phyloP scores from a whole-genome alignment of 1,284 basidiomycete species.

The Microstroma glucosiphilum region DNA sequence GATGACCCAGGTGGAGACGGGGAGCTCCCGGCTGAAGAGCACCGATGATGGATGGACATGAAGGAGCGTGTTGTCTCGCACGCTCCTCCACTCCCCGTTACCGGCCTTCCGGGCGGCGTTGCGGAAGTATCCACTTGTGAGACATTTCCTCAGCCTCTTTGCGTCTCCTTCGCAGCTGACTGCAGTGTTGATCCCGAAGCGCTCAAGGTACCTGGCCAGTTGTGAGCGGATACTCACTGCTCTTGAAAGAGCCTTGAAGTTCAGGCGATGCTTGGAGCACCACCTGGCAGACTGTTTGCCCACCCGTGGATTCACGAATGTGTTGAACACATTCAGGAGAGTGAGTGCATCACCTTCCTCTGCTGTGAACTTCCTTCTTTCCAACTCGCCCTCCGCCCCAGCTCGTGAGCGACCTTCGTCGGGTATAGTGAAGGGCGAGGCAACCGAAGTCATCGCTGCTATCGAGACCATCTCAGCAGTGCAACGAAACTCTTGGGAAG shows the following conservation, averaged over 20 bases:
- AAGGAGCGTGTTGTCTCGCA: constrained; percentile 60
- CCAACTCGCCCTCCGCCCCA: constrained; percentile 77
- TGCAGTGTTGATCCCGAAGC: constrained; percentile 68
- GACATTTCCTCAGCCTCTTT: constrained; percentile 69
- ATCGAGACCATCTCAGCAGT: constrained; percentile 91
- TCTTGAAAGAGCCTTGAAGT: constrained; percentile 83
- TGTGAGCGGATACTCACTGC: constrained; percentile 87
- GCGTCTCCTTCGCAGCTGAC: constrained; percentile 68
- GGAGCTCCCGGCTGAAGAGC: constrained; percentile 83
- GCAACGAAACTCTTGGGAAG: constrained; percentile 73
- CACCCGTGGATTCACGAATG: constrained; percentile 65
- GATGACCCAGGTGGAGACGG: constrained; percentile 69
- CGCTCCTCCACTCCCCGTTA: constrained; percentile 80
- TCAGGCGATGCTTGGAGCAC: constrained; percentile 86
- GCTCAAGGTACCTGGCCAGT: constrained; percentile 81
- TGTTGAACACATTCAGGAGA: constrained; percentile 86
- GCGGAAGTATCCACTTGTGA: constrained; percentile 86
- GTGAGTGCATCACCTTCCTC: constrained; percentile 96
- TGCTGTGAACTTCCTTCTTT: constrained; percentile 87
- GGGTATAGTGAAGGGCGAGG: constrained; percentile 28
- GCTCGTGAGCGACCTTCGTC: constrained; percentile 63
- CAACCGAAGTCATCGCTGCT: constrained; percentile 78
- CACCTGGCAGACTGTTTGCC: constrained; percentile 75
- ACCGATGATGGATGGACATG: constrained; percentile 91
- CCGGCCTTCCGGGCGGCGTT: constrained; percentile 82